Evolutionary conservation across 1,284 basidiomycete genomes (phyloP), one percentile per base, ranked within the genome.

Genomic region (Ustilago vetiveriae): DNA sequence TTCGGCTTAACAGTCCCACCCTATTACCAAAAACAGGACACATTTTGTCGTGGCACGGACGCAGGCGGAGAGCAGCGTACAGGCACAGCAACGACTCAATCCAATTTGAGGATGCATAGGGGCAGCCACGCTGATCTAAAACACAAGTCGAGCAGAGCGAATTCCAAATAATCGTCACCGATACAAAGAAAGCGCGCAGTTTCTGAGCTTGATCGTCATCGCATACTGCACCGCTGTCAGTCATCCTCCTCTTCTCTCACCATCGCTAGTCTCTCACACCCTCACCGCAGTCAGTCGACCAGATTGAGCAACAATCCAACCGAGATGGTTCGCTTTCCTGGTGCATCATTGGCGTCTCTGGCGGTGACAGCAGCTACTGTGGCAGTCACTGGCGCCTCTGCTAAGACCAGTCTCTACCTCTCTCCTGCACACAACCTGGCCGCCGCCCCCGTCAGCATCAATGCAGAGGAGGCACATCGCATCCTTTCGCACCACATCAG

Each of bases 401-500:
- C 67, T 27, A 65, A 55, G 50, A 65, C 67, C 4, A 70, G 42
- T 36, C 53, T 71, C 39, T 71, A 55, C 30, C 68, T 67, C n/a
- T 67, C 63, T 16, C 62, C 67, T 9, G 56, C 62, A 6, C 42
- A 56, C 41, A 39, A 50, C 23, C 26, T 53, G 14, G 44, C 42
- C 16, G 58, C 42, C 22, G 58, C 53, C 19, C 63, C 54, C 8
- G 49, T 67, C 48, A 29, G 23, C 23, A 42, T 71, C 48, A 49
- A 35, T 29, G 45, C 69, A 14, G 38, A 62, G 16, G 59, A 74
- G 49, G 69, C 67, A 9, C 33, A 69, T 30, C 43, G 46, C 29
- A 44, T 72, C n/a, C 58, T 74, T 17, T 56, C 59, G 21, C 51
- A 65, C 42, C 72, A 68, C 38, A 57, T 72, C 45, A n/a, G n/a